Evolutionary conservation across 805 yeast genomes (phyloP).

Genomic region (Monosporozyma unispora): DNA sequence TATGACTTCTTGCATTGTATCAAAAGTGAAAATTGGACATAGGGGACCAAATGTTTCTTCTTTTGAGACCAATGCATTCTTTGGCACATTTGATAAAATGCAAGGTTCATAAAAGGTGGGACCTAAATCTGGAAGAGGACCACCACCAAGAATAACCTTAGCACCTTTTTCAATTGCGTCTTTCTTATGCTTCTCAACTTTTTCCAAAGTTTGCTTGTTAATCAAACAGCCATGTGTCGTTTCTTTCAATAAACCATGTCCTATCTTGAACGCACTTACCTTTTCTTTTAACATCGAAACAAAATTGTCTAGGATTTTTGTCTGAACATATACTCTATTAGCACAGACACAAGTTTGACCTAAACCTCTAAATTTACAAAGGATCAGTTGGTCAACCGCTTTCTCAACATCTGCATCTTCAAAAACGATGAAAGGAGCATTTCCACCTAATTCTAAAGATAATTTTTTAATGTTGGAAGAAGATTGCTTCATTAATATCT

Average conservation of each 20-base stretch:
- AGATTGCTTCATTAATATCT: conserved; percentile 48
- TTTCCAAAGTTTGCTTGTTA: conserved; percentile 40
- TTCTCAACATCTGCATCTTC: conserved; percentile 49
- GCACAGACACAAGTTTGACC: conserved; percentile 66
- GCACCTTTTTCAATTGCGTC: conserved; percentile 54
- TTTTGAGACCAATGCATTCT: conserved; percentile 39
- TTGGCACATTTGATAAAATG: conserved; percentile 43
- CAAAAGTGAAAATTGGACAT: conserved; percentile 48
- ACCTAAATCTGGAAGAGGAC: conserved; percentile 41
- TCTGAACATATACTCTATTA: conserved; percentile 49
- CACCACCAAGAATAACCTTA: conserved; percentile 41
- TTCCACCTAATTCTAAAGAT: conserved; percentile 59
- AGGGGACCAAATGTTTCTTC: conserved; percentile 65
- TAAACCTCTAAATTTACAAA: conserved; percentile 49
- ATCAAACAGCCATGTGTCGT: conserved; percentile 52
- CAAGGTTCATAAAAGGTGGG: conserved; percentile 47
- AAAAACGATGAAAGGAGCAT: conserved; percentile 56
- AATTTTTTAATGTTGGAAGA: conserved; percentile 51
- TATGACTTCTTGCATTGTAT: conserved; percentile 45
- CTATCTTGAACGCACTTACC: conserved; percentile 42
- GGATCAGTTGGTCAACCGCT: conserved; percentile 45
- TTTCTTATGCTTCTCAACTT: conserved; percentile 44
- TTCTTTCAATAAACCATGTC: conserved; percentile 44
- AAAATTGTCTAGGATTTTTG: conserved; percentile 42
- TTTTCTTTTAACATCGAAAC: conserved; percentile 35